phyloP scores from a whole-genome alignment of 345 rosid species.

The Eucalyptus lansdowneana region DNA sequence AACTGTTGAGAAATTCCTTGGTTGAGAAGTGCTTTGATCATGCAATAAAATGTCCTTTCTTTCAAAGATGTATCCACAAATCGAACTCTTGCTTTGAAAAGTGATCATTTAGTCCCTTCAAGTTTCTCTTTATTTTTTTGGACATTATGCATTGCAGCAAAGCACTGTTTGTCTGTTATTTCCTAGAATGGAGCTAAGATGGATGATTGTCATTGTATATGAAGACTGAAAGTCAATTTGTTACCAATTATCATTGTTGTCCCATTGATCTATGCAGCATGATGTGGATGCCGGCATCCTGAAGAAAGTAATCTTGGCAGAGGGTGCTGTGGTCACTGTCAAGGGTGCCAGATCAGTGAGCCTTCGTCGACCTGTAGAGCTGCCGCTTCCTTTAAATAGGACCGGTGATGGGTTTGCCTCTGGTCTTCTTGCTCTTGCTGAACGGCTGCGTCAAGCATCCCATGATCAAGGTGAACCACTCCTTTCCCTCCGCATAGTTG shows the following conservation, averaged over 20 bases:
- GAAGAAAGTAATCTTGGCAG: constrained; percentile 85
- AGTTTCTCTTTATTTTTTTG: not conserved
- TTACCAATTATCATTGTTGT: not conserved
- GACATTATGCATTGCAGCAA: not conserved
- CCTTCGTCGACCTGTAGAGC: constrained; percentile 77
- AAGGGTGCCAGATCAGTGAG: constrained; percentile 96
- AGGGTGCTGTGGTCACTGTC: constrained; percentile 85
- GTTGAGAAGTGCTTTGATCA: not conserved
- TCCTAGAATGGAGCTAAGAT: not conserved
- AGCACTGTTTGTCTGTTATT: not conserved
- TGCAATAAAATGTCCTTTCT: not conserved
- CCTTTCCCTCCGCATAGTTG: constrained; percentile 85
- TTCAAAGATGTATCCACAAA: not conserved
- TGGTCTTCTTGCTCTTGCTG: constrained; percentile 75
- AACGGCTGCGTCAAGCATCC: constrained; percentile 57
- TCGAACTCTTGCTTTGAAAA: not conserved
- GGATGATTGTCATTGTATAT: not conserved
- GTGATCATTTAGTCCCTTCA: not conserved
- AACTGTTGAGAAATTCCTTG: not conserved
- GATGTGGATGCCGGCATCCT: constrained; percentile 93
- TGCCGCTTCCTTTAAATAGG: constrained; percentile 67
- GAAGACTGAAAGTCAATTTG: not conserved
- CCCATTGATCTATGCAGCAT: constrained; percentile 35
- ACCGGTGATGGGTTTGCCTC: constrained; percentile 57
- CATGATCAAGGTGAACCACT: constrained; percentile 29